Conservation (phyloP, 352 stramenopile species). For the Globisporangium yorkense region DNA sequence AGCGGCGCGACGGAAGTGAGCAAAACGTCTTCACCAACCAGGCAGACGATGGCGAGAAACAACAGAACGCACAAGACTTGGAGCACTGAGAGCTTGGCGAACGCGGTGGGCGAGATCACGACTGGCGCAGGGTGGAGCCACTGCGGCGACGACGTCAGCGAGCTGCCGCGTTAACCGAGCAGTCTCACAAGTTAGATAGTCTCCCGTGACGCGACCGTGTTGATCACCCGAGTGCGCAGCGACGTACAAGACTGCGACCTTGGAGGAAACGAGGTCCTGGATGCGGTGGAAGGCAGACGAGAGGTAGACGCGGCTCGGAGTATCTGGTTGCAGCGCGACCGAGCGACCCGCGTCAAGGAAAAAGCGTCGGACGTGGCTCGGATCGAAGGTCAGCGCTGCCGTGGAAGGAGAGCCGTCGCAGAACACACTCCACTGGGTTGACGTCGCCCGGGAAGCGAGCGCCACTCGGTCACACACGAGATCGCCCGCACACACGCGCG, state of each 20-base stretch:
- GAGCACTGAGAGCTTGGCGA: constrained; percentile 29
- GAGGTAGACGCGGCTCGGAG: constrained; percentile 19
- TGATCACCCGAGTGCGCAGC: neutral
- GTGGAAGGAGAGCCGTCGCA: constrained; percentile 16
- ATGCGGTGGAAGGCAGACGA: constrained; percentile 33
- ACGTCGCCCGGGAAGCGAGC: constrained; percentile 18
- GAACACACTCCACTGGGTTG: constrained; percentile 24
- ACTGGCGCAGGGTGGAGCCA: constrained; percentile 32
- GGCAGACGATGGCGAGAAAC: neutral
- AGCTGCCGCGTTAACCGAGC: constrained; percentile 18
- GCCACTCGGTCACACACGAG: constrained; percentile 19
- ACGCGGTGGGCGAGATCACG: constrained; percentile 27
- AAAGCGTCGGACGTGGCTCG: constrained; percentile 22
- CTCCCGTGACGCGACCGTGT: neutral
- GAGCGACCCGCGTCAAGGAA: constrained; percentile 17
- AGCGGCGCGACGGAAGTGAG: constrained; percentile 9
- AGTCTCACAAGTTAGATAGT: neutral
- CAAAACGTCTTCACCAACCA: neutral
- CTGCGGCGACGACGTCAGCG: constrained; percentile 23
- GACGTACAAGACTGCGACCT: constrained; percentile 27
- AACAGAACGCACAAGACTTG: constrained; percentile 33
- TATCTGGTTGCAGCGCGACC: constrained; percentile 11
- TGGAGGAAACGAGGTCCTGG: constrained; percentile 28
- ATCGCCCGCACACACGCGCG: neutral
- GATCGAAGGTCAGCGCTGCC: constrained; percentile 24